Evolutionary conservation across 345 rosid species (phyloP).

Genomic region (Iberis pinnata): DNA sequence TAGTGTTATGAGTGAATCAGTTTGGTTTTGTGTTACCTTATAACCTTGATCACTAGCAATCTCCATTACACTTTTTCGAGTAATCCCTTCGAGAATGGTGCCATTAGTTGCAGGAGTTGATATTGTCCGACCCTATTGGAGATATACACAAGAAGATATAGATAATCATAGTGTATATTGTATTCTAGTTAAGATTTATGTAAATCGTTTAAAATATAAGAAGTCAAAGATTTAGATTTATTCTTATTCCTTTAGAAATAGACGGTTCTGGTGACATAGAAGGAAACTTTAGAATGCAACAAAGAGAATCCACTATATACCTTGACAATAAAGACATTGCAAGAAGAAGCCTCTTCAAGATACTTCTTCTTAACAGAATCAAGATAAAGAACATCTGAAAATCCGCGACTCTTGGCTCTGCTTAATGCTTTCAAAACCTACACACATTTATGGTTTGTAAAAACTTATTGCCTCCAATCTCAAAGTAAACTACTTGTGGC

Average conservation of each 20-base stretch:
- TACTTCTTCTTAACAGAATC: constrained; percentile 23
- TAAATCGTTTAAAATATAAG: no score
- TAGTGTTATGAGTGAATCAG: background rate
- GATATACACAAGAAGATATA: background rate
- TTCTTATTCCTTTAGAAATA: no score
- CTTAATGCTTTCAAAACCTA: constrained; percentile 25
- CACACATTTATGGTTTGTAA: no score
- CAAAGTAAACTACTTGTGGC: no score
- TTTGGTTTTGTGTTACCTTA: constrained; percentile 33
- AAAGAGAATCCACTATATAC: background rate
- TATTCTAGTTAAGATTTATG: no score
- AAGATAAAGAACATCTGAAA: constrained; percentile 27
- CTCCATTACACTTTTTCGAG: constrained; percentile 53
- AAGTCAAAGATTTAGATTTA: no score
- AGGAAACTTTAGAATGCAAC: no score
- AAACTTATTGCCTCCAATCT: no score
- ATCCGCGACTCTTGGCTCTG: constrained; percentile 21
- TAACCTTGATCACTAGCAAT: constrained; percentile 67
- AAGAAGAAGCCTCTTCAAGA: constrained; percentile 28
- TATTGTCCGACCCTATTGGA: constrained; percentile 42
- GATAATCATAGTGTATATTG: no score
- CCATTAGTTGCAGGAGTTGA: constrained; percentile 52
- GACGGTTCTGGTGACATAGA: no score
- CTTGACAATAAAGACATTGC: constrained; percentile 30
- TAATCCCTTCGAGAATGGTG: constrained; percentile 22